Evolutionary conservation across 2,329 filamentous ascomycete genomes (phyloP).

Genomic region (Sporothrix dimorphospora): DNA sequence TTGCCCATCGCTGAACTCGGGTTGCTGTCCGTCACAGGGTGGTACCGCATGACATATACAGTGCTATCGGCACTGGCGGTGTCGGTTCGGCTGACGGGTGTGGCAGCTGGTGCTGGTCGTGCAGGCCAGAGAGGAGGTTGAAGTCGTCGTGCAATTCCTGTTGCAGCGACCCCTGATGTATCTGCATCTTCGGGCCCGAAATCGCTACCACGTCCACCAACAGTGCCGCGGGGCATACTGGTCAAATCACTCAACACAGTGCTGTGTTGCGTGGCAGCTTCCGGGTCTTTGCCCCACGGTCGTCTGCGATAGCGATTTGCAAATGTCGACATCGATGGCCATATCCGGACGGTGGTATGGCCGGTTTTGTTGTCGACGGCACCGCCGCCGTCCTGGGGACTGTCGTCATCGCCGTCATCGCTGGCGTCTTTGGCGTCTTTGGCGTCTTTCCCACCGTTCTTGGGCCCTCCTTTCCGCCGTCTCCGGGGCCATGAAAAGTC

Average conservation of each 20-base stretch:
- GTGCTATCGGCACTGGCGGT: conserved; percentile 67
- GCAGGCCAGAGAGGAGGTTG: conserved; percentile 59
- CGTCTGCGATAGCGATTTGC: conserved; percentile 45
- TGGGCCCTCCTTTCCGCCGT: conserved; percentile 40
- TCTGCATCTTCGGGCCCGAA: conserved; percentile 37
- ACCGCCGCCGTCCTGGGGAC: neutral
- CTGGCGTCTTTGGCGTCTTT: conserved; percentile 41
- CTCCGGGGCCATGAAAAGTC: conserved; percentile 54
- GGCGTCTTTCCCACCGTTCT: conserved; percentile 40
- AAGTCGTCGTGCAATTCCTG: conserved; percentile 19
- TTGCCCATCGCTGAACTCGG: conserved; percentile 16
- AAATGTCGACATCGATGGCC: conserved; percentile 43
- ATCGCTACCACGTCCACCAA: conserved; percentile 35
- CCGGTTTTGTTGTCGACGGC: neutral
- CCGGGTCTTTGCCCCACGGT: conserved; percentile 34
- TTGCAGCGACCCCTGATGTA: neutral
- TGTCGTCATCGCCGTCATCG: conserved; percentile 44
- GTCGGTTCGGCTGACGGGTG: conserved; percentile 63
- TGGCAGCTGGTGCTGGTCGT: conserved; percentile 57
- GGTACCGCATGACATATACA: conserved; percentile 65
- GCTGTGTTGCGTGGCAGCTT: neutral
- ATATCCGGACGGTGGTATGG: neutral
- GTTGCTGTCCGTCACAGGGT: conserved; percentile 55
- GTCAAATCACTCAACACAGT: conserved; percentile 12
- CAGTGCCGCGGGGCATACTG: neutral